phyloP scores from a whole-genome alignment of 345 rosid genomes.

The Euclidium syriacum region DNA sequence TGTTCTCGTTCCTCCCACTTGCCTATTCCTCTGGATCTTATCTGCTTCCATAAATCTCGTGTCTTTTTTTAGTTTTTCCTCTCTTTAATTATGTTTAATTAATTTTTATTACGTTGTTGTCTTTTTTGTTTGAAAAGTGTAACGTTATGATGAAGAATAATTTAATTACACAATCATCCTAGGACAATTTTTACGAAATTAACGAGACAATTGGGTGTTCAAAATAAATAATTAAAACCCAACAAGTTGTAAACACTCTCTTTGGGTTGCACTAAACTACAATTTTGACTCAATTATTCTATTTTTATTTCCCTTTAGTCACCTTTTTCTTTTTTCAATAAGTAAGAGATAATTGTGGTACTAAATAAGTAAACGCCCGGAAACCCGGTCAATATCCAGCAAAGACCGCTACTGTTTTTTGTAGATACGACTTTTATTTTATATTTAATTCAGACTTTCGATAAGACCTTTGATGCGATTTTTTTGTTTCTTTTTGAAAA shows the following conservation, averaged over 20 bases:
- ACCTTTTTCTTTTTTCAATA: background rate
- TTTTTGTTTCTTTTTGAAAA: background rate
- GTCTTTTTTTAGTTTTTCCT: slow-evolving; percentile 17
- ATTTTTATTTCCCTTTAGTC: background rate
- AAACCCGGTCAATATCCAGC: slow-evolving; percentile 24
- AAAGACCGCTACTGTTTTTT: slow-evolving; percentile 20
- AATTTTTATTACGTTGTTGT: background rate
- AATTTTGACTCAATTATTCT: slow-evolving; percentile 9
- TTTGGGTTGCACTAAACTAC: slow-evolving; percentile 7
- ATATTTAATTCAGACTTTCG: background rate
- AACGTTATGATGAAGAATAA: no score
- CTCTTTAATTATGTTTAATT: background rate
- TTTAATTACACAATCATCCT: background rate
- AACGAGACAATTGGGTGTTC: background rate
- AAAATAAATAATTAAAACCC: background rate
- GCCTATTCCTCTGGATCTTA: slow-evolving; percentile 27
- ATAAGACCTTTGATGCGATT: slow-evolving; percentile 7
- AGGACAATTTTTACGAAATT: background rate
- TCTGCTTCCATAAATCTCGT: slow-evolving; percentile 32
- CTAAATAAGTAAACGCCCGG: slow-evolving; percentile 13
- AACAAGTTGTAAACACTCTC: background rate
- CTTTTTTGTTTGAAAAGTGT: background rate
- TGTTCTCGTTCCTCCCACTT: slow-evolving; percentile 23
- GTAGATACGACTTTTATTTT: background rate
- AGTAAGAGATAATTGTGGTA: background rate